Base-by-base conservation (phyloP, 2,329 filamentous ascomycete genomes). In the Microdochium nivale region DNA sequence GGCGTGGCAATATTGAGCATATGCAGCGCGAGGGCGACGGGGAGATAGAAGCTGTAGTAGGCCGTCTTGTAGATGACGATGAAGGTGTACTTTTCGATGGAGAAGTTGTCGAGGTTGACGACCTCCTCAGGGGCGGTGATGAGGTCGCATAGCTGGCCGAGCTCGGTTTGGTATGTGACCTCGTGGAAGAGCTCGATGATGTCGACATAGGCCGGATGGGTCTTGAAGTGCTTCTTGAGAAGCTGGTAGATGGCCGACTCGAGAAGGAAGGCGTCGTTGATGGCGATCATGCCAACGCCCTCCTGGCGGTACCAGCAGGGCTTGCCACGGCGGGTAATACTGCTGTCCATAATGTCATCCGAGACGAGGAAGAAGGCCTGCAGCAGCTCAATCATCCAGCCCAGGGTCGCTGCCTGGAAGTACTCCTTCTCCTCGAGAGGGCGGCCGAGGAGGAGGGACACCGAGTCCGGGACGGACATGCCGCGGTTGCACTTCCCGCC, bases 31-130 rank as follows among this genome's bases (percentile, higher is more conserved):
- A 99, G 81, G 10, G 90, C 92, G 52, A 99, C 90, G 53, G 94
- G 94, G 14, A 99, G 86, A 76, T 97, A 97, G 80, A 99, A 99
- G 65, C 88, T 95, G 79, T 99, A 99, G 78, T 95, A 99, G 49
- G 94, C 91, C 24, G 94, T 99, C 84, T 99, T 99, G 84, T 95
- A 97, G 73, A 95, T 88, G 74, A 99, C 94, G 65, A 99, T 99
- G 79, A 97, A 99, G 63, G 79, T 84, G 78, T 96, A 96, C 79
- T 96, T 99, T 56, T 91, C 81, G 71, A 96, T 79, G 70, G 84
- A 90, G 79, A 99, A 99, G 77, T 96, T 96, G 79, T 88, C 78
- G 57, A 99, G 84, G 73, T 97, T 84, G 65, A 97, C 88, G 56
- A 85, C 78, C 69, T 96, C 91, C 74, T 99, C 94, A 43, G 94